Evolutionary conservation across 208 protist genomes (phyloP).

Genomic region (Leishmania arabica): DNA sequence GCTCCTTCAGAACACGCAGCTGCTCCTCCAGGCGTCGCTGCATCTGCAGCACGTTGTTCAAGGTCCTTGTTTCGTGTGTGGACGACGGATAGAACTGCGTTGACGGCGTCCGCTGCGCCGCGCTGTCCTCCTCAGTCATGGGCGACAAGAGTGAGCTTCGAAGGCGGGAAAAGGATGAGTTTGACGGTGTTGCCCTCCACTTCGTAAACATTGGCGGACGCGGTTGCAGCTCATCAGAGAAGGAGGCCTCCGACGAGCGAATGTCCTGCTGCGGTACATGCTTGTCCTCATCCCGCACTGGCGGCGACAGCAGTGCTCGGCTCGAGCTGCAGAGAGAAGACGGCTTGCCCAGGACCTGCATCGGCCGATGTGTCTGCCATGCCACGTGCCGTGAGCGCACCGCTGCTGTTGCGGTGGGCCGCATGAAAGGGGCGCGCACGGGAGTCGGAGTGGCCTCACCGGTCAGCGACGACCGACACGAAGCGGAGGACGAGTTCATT

Average conservation of each 20-base stretch:
- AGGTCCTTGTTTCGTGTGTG: neutral
- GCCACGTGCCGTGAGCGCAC: neutral
- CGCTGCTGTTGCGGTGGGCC: neutral
- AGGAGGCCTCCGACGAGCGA: too few relatives aligned
- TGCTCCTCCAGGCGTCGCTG: slow-evolving; percentile 22
- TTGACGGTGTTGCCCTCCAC: neutral
- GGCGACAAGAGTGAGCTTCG: slow-evolving; percentile 16
- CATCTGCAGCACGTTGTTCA: slow-evolving; percentile 21
- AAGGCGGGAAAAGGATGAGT: slow-evolving; percentile 5
- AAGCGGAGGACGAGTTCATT: neutral
- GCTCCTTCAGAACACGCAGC: slow-evolving; percentile 20
- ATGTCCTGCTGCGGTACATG: neutral
- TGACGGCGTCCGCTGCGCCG: neutral
- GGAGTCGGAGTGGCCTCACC: neutral
- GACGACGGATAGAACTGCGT: neutral
- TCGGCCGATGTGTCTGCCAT: neutral
- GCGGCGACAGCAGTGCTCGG: slow-evolving; percentile 11
- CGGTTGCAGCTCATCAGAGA: neutral
- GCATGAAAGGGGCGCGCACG: neutral
- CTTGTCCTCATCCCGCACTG: neutral
- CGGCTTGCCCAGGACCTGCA: neutral
- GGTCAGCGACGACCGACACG: neutral
- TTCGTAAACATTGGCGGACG: neutral
- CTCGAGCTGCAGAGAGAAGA: neutral
- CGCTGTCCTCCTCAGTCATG: slow-evolving; percentile 1